Evolutionary conservation across 163 green algal species (phyloP), one percentile per base, ranked within the genome.

Genomic region (Picocystis sp.): DNA sequence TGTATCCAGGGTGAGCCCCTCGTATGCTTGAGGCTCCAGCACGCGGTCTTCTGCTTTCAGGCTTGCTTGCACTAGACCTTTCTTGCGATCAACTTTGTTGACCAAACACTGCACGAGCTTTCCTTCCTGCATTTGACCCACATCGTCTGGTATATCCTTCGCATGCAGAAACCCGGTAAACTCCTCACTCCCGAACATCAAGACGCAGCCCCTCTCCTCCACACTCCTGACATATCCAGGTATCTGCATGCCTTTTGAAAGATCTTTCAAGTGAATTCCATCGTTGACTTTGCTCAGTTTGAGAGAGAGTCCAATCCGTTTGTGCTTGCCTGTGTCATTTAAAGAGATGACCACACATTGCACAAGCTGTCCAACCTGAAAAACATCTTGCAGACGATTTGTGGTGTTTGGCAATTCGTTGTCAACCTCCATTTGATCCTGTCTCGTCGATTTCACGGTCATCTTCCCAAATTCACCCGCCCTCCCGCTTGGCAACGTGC

Each of bases 171-270:
- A 54, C 15, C 47, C 47, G 11, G 24, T 24, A 3, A 38, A 24
- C 47, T 76, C 77, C 71, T 87, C 80, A 50, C 88, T 56, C 10
- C 89, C 88, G n/a, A 95, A 78, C 10, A 48, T 66, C 3, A 96
- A 60, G 11, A 72, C 60, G 65, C 80, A 93, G 23, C 88, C 88
- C 51, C 90, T 83, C 57, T 96, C 88, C 72, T 97, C 88, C 19
- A 88, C 67, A 51, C 63, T 86, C 9, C 55, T 65, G 38, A 95
- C 76, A 12, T 71, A 79, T 0, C 75, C 81, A 6, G 78, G 56
- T 43, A 92, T 43, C 57, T 63, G 58, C 52, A 71, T 47, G 0
- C 79, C 82, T 22, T 70, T 42, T 0, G 53, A 14, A n/a, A 89
- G 43, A 0, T 63, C 52, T 11, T 58, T 56, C 29, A 38, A 47